Percentiles rank a stretch among this genome's conserved stretches.
These are phyloP conservation scores for Chaetomium cochliodes DNA, from an alignment of 495 filamentous ascomycete genomes.

Conservation along the genomic window DNA sequence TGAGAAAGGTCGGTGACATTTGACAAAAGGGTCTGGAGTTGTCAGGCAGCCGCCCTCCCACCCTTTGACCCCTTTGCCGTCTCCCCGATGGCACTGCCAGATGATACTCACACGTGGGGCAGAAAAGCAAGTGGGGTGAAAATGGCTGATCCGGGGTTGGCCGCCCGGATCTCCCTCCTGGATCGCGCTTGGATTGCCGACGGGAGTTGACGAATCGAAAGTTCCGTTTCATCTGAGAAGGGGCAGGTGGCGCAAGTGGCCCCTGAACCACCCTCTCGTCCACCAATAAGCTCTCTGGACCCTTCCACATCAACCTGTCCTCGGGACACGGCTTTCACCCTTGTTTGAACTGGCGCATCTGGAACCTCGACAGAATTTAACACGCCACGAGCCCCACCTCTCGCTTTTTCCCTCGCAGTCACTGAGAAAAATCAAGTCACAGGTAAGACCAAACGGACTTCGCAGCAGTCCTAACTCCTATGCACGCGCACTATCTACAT, in stretches of 20 bases:
- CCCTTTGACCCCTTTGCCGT: too few relatives aligned
- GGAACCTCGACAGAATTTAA: neutral
- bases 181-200: neutral
- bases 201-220: constrained; percentile 8
- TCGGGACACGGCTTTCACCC: neutral
- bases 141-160: constrained; percentile 6
- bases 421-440: neutral
- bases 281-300: neutral
- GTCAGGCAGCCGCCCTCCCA: neutral
- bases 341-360: neutral
- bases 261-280: constrained; percentile 3
- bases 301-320: neutral
- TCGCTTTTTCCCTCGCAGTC: neutral
- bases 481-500: neutral
- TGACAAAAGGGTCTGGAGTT: neutral
- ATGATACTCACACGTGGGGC: constrained; percentile 10
- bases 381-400: neutral
- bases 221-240: neutral
- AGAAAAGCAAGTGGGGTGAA: neutral
- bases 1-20: neutral
- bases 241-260: constrained; percentile 6
- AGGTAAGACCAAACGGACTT: neutral
- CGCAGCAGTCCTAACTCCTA: neutral
- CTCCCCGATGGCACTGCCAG: neutral
- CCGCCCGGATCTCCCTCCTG: neutral